Base-by-base conservation (phyloP, 768 basidiomycete species). In the Lactifluus echinatus region DNA sequence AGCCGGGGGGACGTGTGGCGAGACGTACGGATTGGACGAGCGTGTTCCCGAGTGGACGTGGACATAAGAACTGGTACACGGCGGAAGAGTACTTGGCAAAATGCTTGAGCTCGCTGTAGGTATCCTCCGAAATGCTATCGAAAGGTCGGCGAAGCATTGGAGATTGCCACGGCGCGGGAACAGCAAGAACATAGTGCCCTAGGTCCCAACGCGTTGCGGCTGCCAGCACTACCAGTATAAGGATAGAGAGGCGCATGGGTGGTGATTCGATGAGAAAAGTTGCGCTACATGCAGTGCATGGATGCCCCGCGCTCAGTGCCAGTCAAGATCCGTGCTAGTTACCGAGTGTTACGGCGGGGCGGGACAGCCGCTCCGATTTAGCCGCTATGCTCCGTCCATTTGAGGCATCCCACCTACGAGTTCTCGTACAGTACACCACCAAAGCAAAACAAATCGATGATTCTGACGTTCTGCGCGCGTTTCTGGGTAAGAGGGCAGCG, bases 1-100 rank as follows among this genome's bases (percentile, higher is more conserved):
- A 19, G 1, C 4, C 14, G 1, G 28, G 19, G 34, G 26, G 15
- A 17, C 19, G 45, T 15, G 19, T 8, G 23, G 28, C 23, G 34
- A 19, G 7, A 65, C 74, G 52, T 34, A 79, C 79, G 65, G 70
- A 62, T n/a, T 59, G 39, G 28, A 81, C 58, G 37, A 80, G 71
- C 7, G 60, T 69, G 36, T 73, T 77, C 2, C 80, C 79, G 57
- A 79, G 65, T n/a, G 80, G 80, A 10, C 68, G 66, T 4, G 74
- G 76, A 55, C 79, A 80, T 7, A 77, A 34, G 24, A 67, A 51
- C 51, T 76, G 77, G 59, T 80, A 79, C 17, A 72, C 73, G 2
- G 77, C 76, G 6, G 78, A 80, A 6, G 79, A 74, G 61, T 79
- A 81, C 62, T 76, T 78, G 1, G 75, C 71, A 61, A 75, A 79